Evolutionary conservation across 2,329 filamentous ascomycete species (phyloP), one percentile per base, ranked within the genome.

Genomic region (Monosporascus sp.): DNA sequence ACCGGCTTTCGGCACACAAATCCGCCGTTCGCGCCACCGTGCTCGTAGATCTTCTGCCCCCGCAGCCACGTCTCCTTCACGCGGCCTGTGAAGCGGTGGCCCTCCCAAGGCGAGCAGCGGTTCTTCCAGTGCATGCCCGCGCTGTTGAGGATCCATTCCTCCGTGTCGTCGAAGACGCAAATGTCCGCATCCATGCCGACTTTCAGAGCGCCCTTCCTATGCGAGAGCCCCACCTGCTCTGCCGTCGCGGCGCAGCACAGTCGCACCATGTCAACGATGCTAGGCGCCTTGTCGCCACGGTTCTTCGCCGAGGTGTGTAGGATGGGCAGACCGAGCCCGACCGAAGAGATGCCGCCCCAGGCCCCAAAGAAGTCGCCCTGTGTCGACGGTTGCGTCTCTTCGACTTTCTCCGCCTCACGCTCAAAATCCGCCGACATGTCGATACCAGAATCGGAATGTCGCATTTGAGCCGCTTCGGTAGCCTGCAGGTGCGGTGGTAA

Each of bases 301-400:
- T 82, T 79, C 66, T 79, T 76, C 35, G 88, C 80, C 45, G 90
- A 85, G 0, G 90, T 92, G 84, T 92, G 87, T 6, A 99, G 79
- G 59, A 99, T 96, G 5, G 90, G 90, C 4, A 99, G 79, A 1
- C 94, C 94, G 1, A 99, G 82, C 0, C 94, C 94, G 18, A 99
- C 93, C 5, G 89, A 94, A 4, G 89, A 93, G 65, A 99, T 96
- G 15, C 94, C 94, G 51, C 94, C 94, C 94, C 94, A 99, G 1
- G 92, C 92, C 4, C 88, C 85, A 73, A 97, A 94, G 79, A 99
- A 97, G 73, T 97, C 90, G 38, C 94, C 94, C 47, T 69, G 69
- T 24, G 72, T 70, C 22, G 75, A 72, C 38, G 72, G 67, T 1
- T 71, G 65, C 9, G 73, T 69, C 24, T 67, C 67, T 6, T 69